A percentile compares a stretch with the other conserved stretches of the same genome.
phyloP scores from a whole-genome alignment of 495 filamentous ascomycete species.

The Physcia stellaris region DNA sequence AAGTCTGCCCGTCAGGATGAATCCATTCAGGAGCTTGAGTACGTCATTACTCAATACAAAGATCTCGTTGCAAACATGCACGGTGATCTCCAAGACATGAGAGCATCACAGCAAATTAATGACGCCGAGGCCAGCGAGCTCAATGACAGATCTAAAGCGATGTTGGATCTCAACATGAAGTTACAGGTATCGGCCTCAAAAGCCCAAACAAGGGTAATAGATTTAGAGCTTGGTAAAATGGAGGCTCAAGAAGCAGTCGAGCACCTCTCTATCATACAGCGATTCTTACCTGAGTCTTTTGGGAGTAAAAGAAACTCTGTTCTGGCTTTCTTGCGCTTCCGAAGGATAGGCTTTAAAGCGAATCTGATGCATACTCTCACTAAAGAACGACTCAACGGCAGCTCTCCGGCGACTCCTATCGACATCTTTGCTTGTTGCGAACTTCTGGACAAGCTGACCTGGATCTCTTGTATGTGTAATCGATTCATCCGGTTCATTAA shows the following conservation, averaged over 20 bases:
- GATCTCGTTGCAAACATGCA: conserved; percentile 80
- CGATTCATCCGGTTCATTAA: conserved; percentile 69
- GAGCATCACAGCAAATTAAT: conserved; percentile 77
- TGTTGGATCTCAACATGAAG: conserved; percentile 93
- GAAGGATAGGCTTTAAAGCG: conserved; percentile 79
- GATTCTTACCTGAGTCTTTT: conserved; percentile 84
- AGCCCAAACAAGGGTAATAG: conserved; percentile 84
- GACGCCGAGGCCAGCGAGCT: conserved; percentile 86
- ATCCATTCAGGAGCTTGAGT: conserved; percentile 72
- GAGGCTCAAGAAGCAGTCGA: conserved; percentile 82
- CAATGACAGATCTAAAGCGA: conserved; percentile 68
- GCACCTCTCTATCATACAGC: conserved; percentile 71
- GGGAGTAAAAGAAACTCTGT: conserved; percentile 69
- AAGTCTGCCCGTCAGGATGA: conserved; percentile 52
- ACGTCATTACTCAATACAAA: conserved; percentile 74
- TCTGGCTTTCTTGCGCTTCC: conserved; percentile 72
- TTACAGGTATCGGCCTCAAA: conserved; percentile 80
- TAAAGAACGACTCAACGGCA: conserved; percentile 53
- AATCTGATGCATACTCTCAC: conserved; percentile 64
- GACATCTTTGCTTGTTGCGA: conserved; percentile 65
- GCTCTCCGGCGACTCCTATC: conserved; percentile 47
- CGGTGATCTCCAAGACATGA: conserved; percentile 78
- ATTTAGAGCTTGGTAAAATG: conserved; percentile 74
- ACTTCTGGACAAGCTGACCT: conserved; percentile 70
- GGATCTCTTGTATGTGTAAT: conserved; percentile 69